Evolutionary conservation across 768 basidiomycete species (phyloP), one percentile per base, ranked within the genome.

Genomic region (Fistulinella prunicolor): DNA sequence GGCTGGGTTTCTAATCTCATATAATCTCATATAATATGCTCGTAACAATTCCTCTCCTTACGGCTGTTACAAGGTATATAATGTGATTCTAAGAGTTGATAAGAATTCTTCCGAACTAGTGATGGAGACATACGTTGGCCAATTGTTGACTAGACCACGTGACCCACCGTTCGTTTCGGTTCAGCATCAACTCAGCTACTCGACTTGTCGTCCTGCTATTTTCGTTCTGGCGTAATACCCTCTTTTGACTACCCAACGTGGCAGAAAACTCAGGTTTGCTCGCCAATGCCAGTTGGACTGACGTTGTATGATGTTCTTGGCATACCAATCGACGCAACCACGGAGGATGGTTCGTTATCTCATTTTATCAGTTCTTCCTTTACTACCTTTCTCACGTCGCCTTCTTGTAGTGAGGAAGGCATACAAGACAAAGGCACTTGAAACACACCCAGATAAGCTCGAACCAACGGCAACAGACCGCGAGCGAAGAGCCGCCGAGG

Each of bases 361-460:
- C 22, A 13, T 30, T 49, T 38, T 17, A 2, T 14, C 29, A 10
- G 1, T 30, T 36, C 13, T 10, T 38, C n/a, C 23, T 32, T 14
- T 34, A 14, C 14, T 19, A 12, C 14, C 22, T 37, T 38, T 38
- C 49, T 56, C 4, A 51, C 44, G 19, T 16, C 14, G 22, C 22
- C 37, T 8, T 38, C 6, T 22, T 22, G 5, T 32, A 64, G 85
- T 87, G 47, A 79, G 82, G 42, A 81, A 73, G 56, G 84, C 83
- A 2, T 87, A 86, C 63, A 82, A 78, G 58, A 77, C 76, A 51
- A 81, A 77, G 56, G 83, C 79, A 9, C 70, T 87, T 22, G 82
- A 83, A 62, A 86, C 86, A 1, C 85, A 87, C 60, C 85, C 85
- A 9, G 85, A 87, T 56, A 86, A 85, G 56, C 76, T 86, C 39